Evolutionary conservation across 2,329 filamentous ascomycete species (phyloP).

Genomic region (Ophiocordyceps camponoti-floridani): DNA sequence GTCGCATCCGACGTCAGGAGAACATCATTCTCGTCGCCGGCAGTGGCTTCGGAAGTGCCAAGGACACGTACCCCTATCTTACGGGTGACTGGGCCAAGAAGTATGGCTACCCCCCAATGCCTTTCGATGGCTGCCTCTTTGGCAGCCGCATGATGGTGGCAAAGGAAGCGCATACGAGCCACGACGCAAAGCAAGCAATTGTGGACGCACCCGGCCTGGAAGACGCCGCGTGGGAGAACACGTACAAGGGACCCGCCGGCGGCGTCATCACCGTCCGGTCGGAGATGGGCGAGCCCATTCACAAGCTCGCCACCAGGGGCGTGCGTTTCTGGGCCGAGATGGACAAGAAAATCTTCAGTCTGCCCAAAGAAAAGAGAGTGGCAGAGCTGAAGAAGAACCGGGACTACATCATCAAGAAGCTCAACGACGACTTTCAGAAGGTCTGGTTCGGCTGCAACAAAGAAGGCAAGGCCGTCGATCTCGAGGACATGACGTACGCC

Average conservation of each 20-base stretch:
- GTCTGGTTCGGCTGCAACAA: conserved; percentile 88
- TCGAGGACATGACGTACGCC: conserved; percentile 91
- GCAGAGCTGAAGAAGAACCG: conserved; percentile 76
- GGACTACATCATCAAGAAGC: conserved; percentile 83
- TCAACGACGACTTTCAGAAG: conserved; percentile 93
- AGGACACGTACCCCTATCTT: conserved; percentile 84
- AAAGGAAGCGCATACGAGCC: conserved; percentile 79
- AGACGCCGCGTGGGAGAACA: conserved; percentile 77
- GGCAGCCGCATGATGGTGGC: conserved; percentile 91
- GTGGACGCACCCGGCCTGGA: conserved; percentile 69
- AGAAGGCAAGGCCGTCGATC: conserved; percentile 61
- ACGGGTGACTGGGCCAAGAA: conserved; percentile 77
- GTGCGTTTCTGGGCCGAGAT: conserved; percentile 97
- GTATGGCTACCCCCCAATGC: conserved; percentile 82
- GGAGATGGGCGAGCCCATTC: conserved; percentile 98
- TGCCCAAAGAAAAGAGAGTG: conserved; percentile 88
- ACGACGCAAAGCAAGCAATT: conserved; percentile 77
- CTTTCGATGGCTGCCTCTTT: conserved; percentile 81
- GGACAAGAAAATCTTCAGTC: conserved; percentile 93
- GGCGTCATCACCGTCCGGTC: conserved; percentile 93
- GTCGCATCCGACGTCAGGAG: conserved; percentile 63
- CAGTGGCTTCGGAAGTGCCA: conserved; percentile 77
- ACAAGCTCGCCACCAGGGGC: conserved; percentile 94
- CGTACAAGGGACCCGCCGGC: conserved; percentile 78
- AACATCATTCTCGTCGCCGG: conserved; percentile 84